phyloP scores from a whole-genome alignment of 805 yeast species.

The Wickerhamomyces alni region DNA sequence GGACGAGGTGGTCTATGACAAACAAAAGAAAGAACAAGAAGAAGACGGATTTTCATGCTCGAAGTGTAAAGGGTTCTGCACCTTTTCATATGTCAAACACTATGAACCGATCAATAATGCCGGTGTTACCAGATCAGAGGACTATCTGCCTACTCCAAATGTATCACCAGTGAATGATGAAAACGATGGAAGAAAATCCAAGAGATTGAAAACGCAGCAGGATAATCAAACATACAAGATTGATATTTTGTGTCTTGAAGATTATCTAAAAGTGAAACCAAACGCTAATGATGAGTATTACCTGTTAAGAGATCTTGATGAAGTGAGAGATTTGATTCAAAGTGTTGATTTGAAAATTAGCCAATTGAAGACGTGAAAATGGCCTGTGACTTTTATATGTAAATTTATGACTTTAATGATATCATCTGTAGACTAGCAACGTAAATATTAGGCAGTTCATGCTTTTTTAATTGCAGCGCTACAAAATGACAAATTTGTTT shows the following conservation, averaged over 20 bases:
- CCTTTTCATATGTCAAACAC: constrained; percentile 27
- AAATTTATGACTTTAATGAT: too few species aligned
- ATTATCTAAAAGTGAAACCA: constrained; percentile 13
- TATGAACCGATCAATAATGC: constrained; percentile 8
- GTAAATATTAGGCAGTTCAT: too few species aligned
- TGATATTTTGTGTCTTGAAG: constrained; percentile 17
- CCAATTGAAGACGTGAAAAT: too few species aligned
- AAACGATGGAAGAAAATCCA: constrained; percentile 14
- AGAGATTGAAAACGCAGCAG: constrained; percentile 18
- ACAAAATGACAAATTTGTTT: too few species aligned
- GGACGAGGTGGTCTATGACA: constrained; percentile 1
- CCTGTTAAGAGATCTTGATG: constrained; percentile 11
- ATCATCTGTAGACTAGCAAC: too few species aligned
- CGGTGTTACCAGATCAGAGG: neutral
- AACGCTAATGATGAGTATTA: constrained; percentile 10
- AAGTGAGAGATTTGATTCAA: constrained; percentile 12
- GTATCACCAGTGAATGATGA: constrained; percentile 5
- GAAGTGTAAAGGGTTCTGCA: constrained; percentile 32
- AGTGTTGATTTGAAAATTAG: constrained; percentile 6
- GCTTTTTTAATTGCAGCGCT: too few species aligned
- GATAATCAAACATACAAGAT: constrained; percentile 8
- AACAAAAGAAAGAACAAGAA: constrained; percentile 11
- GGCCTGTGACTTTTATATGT: too few species aligned
- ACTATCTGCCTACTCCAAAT: constrained; percentile 17
- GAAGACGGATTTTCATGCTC: constrained; percentile 29